Evolutionary conservation across 2,329 filamentous ascomycete species (phyloP).

Genomic region (Aaosphaeria pasadenensis): DNA sequence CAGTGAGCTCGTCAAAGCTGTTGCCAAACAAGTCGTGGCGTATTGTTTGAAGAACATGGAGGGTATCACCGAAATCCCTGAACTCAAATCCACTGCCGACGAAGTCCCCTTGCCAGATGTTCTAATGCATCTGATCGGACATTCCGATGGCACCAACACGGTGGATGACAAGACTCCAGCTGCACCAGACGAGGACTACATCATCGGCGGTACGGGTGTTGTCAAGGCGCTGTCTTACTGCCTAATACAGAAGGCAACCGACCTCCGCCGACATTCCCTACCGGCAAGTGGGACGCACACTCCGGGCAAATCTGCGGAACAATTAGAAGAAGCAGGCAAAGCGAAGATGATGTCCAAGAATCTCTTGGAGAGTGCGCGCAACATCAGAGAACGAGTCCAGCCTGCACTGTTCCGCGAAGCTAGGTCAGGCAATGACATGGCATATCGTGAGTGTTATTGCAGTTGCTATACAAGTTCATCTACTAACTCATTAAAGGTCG

Average conservation of each 20-base stretch:
- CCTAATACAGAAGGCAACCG: constrained; percentile 72
- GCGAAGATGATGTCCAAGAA: constrained; percentile 85
- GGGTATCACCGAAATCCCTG: constrained; percentile 65
- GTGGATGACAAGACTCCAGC: constrained; percentile 61
- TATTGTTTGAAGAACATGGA: constrained; percentile 94
- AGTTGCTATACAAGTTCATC: background rate
- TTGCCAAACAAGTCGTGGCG: constrained; percentile 91
- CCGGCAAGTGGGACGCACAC: constrained; percentile 54
- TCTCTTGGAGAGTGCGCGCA: constrained; percentile 79
- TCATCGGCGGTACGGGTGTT: constrained; percentile 91
- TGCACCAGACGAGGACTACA: constrained; percentile 88
- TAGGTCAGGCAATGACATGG: constrained; percentile 66
- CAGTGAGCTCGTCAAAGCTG: constrained; percentile 86
- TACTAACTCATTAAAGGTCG: constrained; percentile 52
- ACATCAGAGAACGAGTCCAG: constrained; percentile 80
- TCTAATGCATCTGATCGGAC: constrained; percentile 80
- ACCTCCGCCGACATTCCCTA: constrained; percentile 40
- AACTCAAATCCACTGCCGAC: constrained; percentile 48
- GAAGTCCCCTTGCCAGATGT: constrained; percentile 72
- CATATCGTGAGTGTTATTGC: constrained; percentile 63
- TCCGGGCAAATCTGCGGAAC: constrained; percentile 34
- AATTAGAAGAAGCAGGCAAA: constrained; percentile 24
- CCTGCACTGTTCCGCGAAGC: constrained; percentile 77
- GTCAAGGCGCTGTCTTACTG: constrained; percentile 92
- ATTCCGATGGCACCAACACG: constrained; percentile 52